Evolutionary conservation across 805 yeast genomes (phyloP).

Genomic region (Wickerhamomyces xylosicus): DNA sequence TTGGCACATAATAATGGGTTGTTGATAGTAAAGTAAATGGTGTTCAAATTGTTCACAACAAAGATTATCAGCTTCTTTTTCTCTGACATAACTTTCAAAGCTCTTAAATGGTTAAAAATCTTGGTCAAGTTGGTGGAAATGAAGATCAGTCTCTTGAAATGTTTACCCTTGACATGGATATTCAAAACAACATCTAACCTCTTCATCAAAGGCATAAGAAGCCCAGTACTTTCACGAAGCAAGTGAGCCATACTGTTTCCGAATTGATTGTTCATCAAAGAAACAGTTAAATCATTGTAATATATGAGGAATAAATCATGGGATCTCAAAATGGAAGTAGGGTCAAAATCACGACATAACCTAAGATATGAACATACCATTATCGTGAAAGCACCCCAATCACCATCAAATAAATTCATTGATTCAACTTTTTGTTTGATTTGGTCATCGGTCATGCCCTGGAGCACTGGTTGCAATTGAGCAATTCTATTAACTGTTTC

Average conservation of each 20-base stretch:
- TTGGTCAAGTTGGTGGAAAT: slow-evolving; percentile 17
- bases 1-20: slow-evolving; percentile 52
- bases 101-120: slow-evolving; percentile 17
- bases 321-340: slow-evolving; percentile 43
- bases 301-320: slow-evolving; percentile 42
- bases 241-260: slow-evolving; percentile 28
- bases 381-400: slow-evolving; percentile 34
- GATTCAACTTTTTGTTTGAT: slow-evolving; percentile 17
- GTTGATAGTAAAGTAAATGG: slow-evolving; percentile 38
- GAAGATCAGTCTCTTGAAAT: slow-evolving; percentile 23
- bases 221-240: slow-evolving; percentile 27
- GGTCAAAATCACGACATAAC: slow-evolving; percentile 39
- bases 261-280: slow-evolving; percentile 33
- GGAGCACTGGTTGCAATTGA: slow-evolving; percentile 13
- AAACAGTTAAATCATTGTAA: slow-evolving; percentile 35
- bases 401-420: slow-evolving; percentile 20
- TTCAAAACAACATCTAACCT: slow-evolving; percentile 31
- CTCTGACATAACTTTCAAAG: slow-evolving; percentile 22
- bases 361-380: slow-evolving; percentile 32
- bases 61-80: slow-evolving; percentile 39
- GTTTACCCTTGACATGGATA: slow-evolving; percentile 32
- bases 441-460: slow-evolving; percentile 6
- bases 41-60: slow-evolving; percentile 39
- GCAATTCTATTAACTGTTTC: slow-evolving; percentile 4
- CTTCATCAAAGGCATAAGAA: slow-evolving; percentile 35